phyloP scores from a whole-genome alignment of 2,329 filamentous ascomycete species.

The Emmonsia crescens region DNA sequence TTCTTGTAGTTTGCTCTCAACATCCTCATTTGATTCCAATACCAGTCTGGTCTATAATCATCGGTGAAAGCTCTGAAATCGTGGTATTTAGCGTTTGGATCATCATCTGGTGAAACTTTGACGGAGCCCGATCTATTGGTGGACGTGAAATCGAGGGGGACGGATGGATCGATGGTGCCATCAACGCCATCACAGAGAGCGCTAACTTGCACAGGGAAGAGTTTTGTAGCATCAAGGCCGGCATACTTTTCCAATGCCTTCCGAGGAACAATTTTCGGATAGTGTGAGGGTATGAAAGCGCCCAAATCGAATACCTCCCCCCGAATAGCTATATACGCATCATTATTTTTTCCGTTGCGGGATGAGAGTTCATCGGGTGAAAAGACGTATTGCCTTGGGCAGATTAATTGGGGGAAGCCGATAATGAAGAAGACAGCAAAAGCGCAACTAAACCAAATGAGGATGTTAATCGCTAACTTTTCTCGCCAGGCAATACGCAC shows the following conservation, averaged over 20 bases:
- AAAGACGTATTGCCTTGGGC: conserved; percentile 82
- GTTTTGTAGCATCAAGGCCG: conserved; percentile 70
- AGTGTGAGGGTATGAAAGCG: conserved; percentile 63
- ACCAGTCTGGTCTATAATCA: conserved; percentile 82
- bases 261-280: conserved; percentile 54
- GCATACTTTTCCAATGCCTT: conserved; percentile 67
- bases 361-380: conserved; percentile 63
- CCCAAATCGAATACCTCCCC: conserved; percentile 80
- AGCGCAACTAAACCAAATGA: conserved; percentile 82
- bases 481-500: conserved; percentile 90
- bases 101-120: conserved; percentile 52
- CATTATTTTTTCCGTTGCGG: conserved; percentile 59
- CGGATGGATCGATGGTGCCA: conserved; percentile 54
- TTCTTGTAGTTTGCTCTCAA: conserved; percentile 72
- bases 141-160: conserved; percentile 74
- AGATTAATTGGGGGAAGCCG: conserved; percentile 75
- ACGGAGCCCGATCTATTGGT: conserved; percentile 63
- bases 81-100: conserved; percentile 71
- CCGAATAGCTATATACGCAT: conserved; percentile 69
- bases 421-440: conserved; percentile 82
- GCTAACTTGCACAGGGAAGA: conserved; percentile 92
- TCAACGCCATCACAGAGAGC: conserved; percentile 73
- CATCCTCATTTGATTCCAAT: conserved; percentile 72
- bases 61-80: conserved; percentile 82
- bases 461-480: conserved; percentile 93